These are phyloP conservation scores for Collariella sp. DNA, from an alignment of 495 filamentous ascomycete genomes.

Conservation along the genomic window DNA sequence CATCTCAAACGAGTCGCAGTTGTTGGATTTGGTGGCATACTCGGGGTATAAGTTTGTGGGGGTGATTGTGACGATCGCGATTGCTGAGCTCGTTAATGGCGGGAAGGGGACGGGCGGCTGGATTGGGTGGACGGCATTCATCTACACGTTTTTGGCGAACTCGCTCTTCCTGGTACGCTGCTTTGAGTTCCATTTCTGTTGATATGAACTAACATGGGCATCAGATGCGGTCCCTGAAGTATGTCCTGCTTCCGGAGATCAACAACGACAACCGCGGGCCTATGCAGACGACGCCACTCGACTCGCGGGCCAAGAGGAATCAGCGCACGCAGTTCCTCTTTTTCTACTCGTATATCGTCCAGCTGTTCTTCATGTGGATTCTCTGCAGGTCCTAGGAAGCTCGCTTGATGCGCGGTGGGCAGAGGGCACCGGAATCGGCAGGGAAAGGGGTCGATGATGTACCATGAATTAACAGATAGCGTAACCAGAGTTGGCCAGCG, in stretches of 20 bases:
- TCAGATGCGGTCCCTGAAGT: constrained; percentile 87
- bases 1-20: constrained; percentile 79
- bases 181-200: neutral
- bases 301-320: constrained; percentile 68
- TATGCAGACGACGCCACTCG: constrained; percentile 61
- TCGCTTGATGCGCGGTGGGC: neutral
- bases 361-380: constrained; percentile 93
- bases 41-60: constrained; percentile 98
- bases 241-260: constrained; percentile 86
- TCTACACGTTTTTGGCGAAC: constrained; percentile 86
- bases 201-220: constrained; percentile 16
- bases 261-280: constrained; percentile 55
- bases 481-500: neutral
- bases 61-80: constrained; percentile 73
- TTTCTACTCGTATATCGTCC: constrained; percentile 86
- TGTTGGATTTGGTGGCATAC: constrained; percentile 90
- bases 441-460: neutral
- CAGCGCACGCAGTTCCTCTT: constrained; percentile 92
- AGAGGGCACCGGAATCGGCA: neutral
- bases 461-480: neutral
- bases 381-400: constrained; percentile 44
- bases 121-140: constrained; percentile 81
- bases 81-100: constrained; percentile 66
- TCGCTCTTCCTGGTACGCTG: constrained; percentile 83
- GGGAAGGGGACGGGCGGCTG: constrained; percentile 74